Evolutionary conservation across 306 rosid genomes (phyloP).

Genomic region (Amphicarpaea edgeworthii): DNA sequence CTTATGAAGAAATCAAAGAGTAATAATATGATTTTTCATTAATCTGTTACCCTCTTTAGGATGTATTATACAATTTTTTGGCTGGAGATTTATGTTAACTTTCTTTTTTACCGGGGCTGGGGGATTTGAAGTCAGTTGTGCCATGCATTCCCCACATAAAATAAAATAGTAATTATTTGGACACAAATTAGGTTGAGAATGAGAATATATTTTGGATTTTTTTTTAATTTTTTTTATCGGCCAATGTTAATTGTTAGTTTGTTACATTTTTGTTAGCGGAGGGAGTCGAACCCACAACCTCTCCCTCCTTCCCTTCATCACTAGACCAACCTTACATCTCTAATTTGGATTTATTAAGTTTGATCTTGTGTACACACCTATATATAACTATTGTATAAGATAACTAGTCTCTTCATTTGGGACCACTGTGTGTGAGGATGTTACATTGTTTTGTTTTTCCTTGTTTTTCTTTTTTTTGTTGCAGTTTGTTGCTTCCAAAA

Average conservation of each 20-base stretch:
- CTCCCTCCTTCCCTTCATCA: too few relatives aligned
- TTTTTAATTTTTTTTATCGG: too few relatives aligned
- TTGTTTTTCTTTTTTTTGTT: background rate
- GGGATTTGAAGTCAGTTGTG: constrained; percentile 27
- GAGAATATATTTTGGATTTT: background rate
- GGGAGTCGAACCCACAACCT: too few relatives aligned
- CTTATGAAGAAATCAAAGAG: constrained; percentile 88
- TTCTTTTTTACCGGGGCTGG: background rate
- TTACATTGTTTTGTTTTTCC: background rate
- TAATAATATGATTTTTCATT: constrained; percentile 51
- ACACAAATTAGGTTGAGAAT: constrained; percentile 3
- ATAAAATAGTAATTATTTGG: constrained; percentile 9
- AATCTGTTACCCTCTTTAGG: constrained; percentile 34
- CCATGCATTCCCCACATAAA: constrained; percentile 30
- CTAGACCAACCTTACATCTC: too few relatives aligned
- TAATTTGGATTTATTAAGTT: constrained; percentile 10
- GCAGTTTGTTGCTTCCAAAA: constrained; percentile 3
- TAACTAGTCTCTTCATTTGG: background rate
- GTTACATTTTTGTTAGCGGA: too few relatives aligned
- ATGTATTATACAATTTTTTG: constrained; percentile 17
- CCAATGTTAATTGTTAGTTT: too few relatives aligned
- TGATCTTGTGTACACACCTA: constrained; percentile 16
- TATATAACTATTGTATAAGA: background rate
- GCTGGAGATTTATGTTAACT: background rate
- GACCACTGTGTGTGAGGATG: constrained; percentile 10